Evolutionary conservation across 495 filamentous ascomycete genomes (phyloP).

Genomic region (Penicillium waksmanii): DNA sequence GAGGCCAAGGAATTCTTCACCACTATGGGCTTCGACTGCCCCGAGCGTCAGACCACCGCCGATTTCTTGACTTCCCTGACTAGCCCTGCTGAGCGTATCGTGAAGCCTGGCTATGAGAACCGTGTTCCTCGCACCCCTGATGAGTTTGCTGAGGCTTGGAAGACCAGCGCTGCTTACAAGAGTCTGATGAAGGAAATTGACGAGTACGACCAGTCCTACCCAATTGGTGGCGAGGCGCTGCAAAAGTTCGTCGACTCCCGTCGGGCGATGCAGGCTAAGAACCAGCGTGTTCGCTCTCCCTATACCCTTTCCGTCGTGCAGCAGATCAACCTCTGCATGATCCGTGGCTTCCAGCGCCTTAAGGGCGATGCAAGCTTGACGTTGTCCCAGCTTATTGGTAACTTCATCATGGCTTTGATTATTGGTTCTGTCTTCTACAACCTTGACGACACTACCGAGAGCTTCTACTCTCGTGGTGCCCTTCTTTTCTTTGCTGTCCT

Average conservation of each 20-base stretch:
- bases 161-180: conserved; percentile 56
- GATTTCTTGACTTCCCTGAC: conserved; percentile 82
- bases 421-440: conserved; percentile 90
- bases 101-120: conserved; percentile 65
- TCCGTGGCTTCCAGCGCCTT: conserved; percentile 61
- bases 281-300: conserved; percentile 44
- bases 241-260: conserved; percentile 46
- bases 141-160: conserved; percentile 70
- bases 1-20: conserved; percentile 69
- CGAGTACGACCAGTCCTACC: conserved; percentile 52
- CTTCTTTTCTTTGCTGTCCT: conserved; percentile 93
- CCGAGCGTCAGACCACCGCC: conserved; percentile 66
- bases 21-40: conserved; percentile 65
- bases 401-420: conserved; percentile 80
- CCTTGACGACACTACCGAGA: conserved; percentile 61
- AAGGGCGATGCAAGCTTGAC: conserved; percentile 77
- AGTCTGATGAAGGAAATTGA: conserved; percentile 56
- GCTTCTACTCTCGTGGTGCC: conserved; percentile 82
- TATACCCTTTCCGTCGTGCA: conserved; percentile 51
- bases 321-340: conserved; percentile 54
- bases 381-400: conserved; percentile 74
- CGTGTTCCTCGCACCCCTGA: conserved; percentile 70
- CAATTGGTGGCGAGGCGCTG: conserved; percentile 44
- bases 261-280: conserved; percentile 49
- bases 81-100: conserved; percentile 65